phyloP scores from a whole-genome alignment of 495 filamentous ascomycete species.

The Xylaria cubensis region DNA sequence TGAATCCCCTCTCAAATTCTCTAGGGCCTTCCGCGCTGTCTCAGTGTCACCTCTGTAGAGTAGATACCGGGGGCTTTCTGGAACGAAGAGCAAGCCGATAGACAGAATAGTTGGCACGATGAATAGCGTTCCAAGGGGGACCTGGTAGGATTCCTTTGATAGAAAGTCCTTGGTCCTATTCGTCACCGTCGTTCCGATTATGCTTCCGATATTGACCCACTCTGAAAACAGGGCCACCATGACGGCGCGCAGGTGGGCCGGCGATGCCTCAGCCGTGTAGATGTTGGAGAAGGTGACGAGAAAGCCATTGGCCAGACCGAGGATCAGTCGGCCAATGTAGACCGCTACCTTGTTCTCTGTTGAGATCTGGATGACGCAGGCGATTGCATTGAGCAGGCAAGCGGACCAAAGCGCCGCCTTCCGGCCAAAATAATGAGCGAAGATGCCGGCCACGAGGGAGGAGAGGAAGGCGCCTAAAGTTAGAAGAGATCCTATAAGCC shows the following conservation, averaged over 20 bases:
- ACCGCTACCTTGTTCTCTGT: constrained; percentile 50
- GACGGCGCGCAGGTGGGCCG: constrained; percentile 46
- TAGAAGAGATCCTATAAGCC: constrained; percentile 50
- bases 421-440: constrained; percentile 53
- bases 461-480: constrained; percentile 50
- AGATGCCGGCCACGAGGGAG: constrained; percentile 45
- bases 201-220: constrained; percentile 56
- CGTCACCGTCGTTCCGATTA: constrained; percentile 58
- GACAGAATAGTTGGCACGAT: constrained; percentile 56
- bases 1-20: constrained; percentile 38
- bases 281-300: constrained; percentile 62
- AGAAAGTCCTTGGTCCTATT: constrained; percentile 42
- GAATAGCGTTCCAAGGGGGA: constrained; percentile 61
- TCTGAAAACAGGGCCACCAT: constrained; percentile 57
- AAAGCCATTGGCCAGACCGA: constrained; percentile 61
- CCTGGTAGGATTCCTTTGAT: constrained; percentile 52
- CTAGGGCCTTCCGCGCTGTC: constrained; percentile 41
- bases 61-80: constrained; percentile 61
- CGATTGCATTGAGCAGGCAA: constrained; percentile 50
- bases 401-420: constrained; percentile 55
- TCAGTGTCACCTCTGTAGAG: constrained; percentile 44
- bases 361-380: constrained; percentile 56
- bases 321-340: constrained; percentile 57
- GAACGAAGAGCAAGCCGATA: constrained; percentile 57
- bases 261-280: constrained; percentile 50